A percentile compares a stretch with the other conserved stretches of the same genome.
These are phyloP conservation scores for Xylaria multiplex DNA, from an alignment of 2,329 filamentous ascomycete genomes.

Conservation along the genomic window DNA sequence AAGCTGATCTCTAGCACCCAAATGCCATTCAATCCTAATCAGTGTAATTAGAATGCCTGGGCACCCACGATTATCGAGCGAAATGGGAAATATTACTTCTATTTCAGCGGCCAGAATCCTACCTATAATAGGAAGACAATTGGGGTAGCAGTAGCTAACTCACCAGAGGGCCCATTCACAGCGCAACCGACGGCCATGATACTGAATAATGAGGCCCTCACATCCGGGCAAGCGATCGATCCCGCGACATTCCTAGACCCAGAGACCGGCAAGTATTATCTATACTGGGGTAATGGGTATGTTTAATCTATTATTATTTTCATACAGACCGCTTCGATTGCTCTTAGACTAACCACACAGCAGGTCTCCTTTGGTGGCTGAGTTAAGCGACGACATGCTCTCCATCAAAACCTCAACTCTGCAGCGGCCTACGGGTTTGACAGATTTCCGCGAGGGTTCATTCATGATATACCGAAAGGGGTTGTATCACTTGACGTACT, in stretches of 20 bases:
- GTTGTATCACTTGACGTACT: conserved; percentile 60
- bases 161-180: conserved; percentile 68
- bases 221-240: conserved; percentile 63
- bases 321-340: neutral
- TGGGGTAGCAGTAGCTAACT: conserved; percentile 66
- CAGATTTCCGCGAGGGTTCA: conserved; percentile 55
- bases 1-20: conserved; percentile 5
- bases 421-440: conserved; percentile 50
- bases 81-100: conserved; percentile 71
- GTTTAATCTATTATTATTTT: neutral
- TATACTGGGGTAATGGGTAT: conserved; percentile 68
- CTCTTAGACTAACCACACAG: neutral
- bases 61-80: conserved; percentile 70
- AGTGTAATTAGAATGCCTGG: conserved; percentile 63
- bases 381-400: conserved; percentile 58
- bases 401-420: conserved; percentile 54
- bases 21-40: neutral
- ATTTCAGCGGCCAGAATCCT: conserved; percentile 65
- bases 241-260: conserved; percentile 70
- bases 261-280: conserved; percentile 64
- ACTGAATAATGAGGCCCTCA: conserved; percentile 59
- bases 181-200: conserved; percentile 64
- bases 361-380: conserved; percentile 53
- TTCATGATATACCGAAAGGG: conserved; percentile 58
- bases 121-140: conserved; percentile 67